A percentile compares a stretch with the other conserved stretches of the same genome.
phyloP scores from a whole-genome alignment of 2,329 filamentous ascomycete genomes.

The Bipolaris bicolor region DNA sequence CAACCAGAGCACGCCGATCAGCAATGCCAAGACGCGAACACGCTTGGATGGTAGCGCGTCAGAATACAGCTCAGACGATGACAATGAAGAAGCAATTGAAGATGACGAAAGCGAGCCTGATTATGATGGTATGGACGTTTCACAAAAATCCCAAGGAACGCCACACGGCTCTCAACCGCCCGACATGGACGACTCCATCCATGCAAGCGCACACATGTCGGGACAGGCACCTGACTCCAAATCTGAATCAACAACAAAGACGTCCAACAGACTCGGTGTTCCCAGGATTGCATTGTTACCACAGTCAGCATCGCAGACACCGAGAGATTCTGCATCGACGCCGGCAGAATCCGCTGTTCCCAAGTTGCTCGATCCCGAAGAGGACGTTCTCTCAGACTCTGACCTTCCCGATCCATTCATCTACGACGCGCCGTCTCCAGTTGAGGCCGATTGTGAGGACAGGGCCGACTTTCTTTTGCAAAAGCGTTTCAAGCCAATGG shows the following conservation, averaged over 20 bases:
- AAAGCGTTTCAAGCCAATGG: slow-evolving; percentile 50
- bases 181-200: slow-evolving; percentile 18
- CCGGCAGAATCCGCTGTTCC: slow-evolving; percentile 29
- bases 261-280: slow-evolving; percentile 16
- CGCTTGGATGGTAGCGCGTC: slow-evolving; percentile 27
- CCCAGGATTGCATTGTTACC: slow-evolving; percentile 32
- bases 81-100: slow-evolving; percentile 20
- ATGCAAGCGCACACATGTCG: slow-evolving; percentile 16
- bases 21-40: slow-evolving; percentile 37
- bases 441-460: slow-evolving; percentile 47
- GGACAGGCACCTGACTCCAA: slow-evolving; percentile 13
- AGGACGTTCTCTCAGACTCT: slow-evolving; percentile 44
- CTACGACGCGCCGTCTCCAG: slow-evolving; percentile 33
- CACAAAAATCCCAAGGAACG: slow-evolving; percentile 19
- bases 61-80: slow-evolving; percentile 24
- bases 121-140: slow-evolving; percentile 18
- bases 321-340: slow-evolving; percentile 33
- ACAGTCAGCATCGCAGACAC: slow-evolving; percentile 36
- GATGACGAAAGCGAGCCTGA: slow-evolving; percentile 28
- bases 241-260: slow-evolving; percentile 13
- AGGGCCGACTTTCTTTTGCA: slow-evolving; percentile 52
- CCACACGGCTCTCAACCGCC: slow-evolving; percentile 30
- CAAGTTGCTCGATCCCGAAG: slow-evolving; percentile 38
- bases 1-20: slow-evolving; percentile 43
- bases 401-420: slow-evolving; percentile 48